Conservation (phyloP, 1,284 basidiomycete genomes). For the Sporisorium graminicola region DNA sequence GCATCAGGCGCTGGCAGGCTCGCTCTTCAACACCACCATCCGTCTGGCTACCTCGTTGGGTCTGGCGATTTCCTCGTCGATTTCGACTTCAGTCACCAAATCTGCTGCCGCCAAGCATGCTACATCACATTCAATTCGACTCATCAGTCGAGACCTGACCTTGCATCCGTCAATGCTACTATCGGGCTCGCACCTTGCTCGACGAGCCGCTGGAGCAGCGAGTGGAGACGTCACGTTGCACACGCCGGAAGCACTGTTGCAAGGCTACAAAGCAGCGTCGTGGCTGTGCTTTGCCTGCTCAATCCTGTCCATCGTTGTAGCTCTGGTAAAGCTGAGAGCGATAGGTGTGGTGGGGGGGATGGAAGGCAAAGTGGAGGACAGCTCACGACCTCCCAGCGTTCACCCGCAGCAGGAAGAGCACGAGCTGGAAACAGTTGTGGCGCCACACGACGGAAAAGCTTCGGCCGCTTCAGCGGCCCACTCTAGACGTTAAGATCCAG, state of each 20-base stretch:
- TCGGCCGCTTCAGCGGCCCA: conserved; percentile 5
- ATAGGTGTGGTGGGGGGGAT: conserved; percentile 57
- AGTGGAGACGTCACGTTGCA: background rate
- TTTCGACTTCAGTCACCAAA: conserved; percentile 55
- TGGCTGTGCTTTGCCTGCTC: conserved; percentile 59
- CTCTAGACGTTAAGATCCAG: conserved; percentile 18
- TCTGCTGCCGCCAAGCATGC: conserved; percentile 17
- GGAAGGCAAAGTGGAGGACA: conserved; percentile 45
- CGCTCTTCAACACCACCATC: conserved; percentile 62
- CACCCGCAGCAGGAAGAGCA: conserved; percentile 6
- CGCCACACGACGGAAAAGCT: conserved; percentile 16
- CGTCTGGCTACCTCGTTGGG: conserved; percentile 63
- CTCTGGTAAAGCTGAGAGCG: conserved; percentile 39
- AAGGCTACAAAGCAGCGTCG: conserved; percentile 56
- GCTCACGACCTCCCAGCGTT: conserved; percentile 2
- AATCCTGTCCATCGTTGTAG: conserved; percentile 37
- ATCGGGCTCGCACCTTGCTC: conserved; percentile 8
- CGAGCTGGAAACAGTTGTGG: conserved; percentile 20
- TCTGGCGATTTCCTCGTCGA: conserved; percentile 57
- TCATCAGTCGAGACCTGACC: conserved; percentile 12
- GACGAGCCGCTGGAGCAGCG: conserved; percentile 15
- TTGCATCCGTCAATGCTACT: conserved; percentile 30
- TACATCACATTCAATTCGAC: conserved; percentile 5
- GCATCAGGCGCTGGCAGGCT: conserved; percentile 60
- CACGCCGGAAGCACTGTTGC: conserved; percentile 30